These are phyloP conservation scores for Cordia subcordata DNA, from an alignment of 257 asterid genomes.

Conservation along the genomic window DNA sequence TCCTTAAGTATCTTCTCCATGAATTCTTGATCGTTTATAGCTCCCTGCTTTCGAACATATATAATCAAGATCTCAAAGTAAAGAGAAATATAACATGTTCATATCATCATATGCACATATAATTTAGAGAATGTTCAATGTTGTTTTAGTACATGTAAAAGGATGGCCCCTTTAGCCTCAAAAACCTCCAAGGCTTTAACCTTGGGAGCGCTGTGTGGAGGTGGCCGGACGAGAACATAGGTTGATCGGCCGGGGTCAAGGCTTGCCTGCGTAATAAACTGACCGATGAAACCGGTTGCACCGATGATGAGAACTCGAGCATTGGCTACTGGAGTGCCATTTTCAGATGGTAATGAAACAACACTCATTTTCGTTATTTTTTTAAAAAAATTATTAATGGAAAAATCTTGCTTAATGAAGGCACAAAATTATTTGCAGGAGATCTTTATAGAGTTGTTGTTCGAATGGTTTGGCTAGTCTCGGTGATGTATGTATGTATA, in stretches of 20 bases:
- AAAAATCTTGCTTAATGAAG: too few species aligned
- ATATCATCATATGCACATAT: not conserved
- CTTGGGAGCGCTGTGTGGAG: constrained; percentile 7
- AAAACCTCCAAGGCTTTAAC: constrained; percentile 13
- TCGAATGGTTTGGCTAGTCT: too few species aligned
- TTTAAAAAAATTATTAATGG: not conserved
- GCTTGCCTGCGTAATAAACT: constrained; percentile 24
- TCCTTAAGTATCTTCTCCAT: constrained; percentile 25
- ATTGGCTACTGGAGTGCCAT: too few species aligned
- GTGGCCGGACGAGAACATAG: constrained; percentile 20
- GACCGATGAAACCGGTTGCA: constrained; percentile 32
- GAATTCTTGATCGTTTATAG: constrained; percentile 18
- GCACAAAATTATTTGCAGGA: too few species aligned
- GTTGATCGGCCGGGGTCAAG: constrained; percentile 21
- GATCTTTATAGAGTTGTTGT: too few species aligned
- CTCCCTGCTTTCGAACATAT: constrained; percentile 19
- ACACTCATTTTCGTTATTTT: not conserved
- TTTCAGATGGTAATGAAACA: not conserved
- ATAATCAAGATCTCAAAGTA: not conserved
- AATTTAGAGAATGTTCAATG: not conserved
- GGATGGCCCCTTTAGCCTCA: constrained; percentile 28
- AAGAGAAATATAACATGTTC: not conserved
- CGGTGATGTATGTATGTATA: too few species aligned
- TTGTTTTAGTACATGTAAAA: constrained; percentile 20
- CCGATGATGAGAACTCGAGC: constrained; percentile 28